Conservation (phyloP, 768 basidiomycete species). For the Suillus paluster region DNA sequence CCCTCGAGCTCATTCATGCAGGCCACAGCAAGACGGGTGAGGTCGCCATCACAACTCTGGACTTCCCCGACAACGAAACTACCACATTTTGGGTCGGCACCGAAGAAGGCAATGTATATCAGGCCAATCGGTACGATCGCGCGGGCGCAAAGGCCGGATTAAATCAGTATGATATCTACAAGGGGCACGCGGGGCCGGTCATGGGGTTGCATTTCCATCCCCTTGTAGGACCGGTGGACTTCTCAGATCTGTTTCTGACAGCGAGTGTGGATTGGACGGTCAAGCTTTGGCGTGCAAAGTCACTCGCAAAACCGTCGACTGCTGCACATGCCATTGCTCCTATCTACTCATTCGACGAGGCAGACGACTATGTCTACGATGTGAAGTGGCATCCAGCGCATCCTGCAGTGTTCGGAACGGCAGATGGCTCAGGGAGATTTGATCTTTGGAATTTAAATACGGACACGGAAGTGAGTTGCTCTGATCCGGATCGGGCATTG, state of each 20-base stretch:
- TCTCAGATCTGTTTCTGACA: slow-evolving; percentile 93
- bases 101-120: slow-evolving; percentile 96
- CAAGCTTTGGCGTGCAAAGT: slow-evolving; percentile 92
- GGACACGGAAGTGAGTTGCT: slow-evolving; percentile 86
- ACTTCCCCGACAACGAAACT: slow-evolving; percentile 96
- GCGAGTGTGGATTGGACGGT: slow-evolving; percentile 98
- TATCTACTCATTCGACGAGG: slow-evolving; percentile 94
- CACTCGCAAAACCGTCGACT: slow-evolving; percentile 74
- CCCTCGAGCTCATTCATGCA: slow-evolving; percentile 84
- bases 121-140: slow-evolving; percentile 95
- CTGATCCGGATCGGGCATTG: not conserved
- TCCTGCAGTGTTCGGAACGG: slow-evolving; percentile 91
- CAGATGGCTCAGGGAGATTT: slow-evolving; percentile 94
- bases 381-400: slow-evolving; percentile 98
- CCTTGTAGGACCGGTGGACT: slow-evolving; percentile 87
- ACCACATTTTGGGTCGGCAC: slow-evolving; percentile 98
- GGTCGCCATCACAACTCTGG: slow-evolving; percentile 90
- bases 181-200: slow-evolving; percentile 90
- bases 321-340: slow-evolving; percentile 60
- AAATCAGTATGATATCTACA: slow-evolving; percentile 91
- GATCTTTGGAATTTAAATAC: slow-evolving; percentile 97
- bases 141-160: slow-evolving; percentile 96
- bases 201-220: slow-evolving; percentile 97
- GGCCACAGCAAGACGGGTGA: slow-evolving; percentile 97
- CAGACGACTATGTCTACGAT: slow-evolving; percentile 98